A percentile compares a stretch with the other conserved stretches of the same genome.
phyloP scores from a whole-genome alignment of 2,329 filamentous ascomycete species.

The Xylariaceae sp. region DNA sequence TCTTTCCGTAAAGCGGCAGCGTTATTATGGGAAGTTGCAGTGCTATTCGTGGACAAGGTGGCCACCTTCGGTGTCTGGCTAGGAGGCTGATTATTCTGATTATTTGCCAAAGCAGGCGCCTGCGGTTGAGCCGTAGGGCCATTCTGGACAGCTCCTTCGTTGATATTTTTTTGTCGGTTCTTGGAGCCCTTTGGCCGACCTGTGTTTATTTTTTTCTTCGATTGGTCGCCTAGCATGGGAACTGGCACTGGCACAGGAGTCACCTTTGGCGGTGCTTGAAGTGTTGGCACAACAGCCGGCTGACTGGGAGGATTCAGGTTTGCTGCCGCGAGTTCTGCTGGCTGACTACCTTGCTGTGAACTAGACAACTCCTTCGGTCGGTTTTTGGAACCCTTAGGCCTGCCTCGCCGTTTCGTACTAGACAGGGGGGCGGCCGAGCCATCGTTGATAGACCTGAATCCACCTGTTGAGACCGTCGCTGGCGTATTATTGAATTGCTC shows the following conservation, averaged over 20 bases:
- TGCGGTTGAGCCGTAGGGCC: conserved; percentile 12
- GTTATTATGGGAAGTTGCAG: conserved; percentile 19
- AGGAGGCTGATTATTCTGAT: conserved; percentile 10
- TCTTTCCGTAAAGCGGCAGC: conserved; percentile 20
- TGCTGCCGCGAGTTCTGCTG: conserved; percentile 8
- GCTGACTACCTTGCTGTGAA: conserved; percentile 31
- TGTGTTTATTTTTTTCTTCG: conserved; percentile 34
- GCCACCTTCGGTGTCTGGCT: conserved; percentile 13
- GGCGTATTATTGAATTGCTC: conserved; percentile 26
- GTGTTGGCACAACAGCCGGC: conserved; percentile 10
- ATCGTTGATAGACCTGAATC: conserved; percentile 38
- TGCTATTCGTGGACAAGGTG: conserved; percentile 16
- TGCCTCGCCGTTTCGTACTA: conserved; percentile 45
- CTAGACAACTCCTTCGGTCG: conserved; percentile 42
- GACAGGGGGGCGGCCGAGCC: conserved; percentile 27
- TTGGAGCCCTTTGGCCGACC: conserved; percentile 44
- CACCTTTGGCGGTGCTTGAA: conserved; percentile 34
- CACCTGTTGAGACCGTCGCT: conserved; percentile 30
- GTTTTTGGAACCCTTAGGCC: conserved; percentile 58
- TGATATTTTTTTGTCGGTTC: conserved; percentile 37
- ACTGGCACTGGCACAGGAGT: conserved; percentile 35
- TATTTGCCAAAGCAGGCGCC: conserved; percentile 12
- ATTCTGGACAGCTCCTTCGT: conserved; percentile 18
- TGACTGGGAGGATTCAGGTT: conserved; percentile 11
- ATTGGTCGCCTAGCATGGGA: conserved; percentile 33